Percentiles rank a stretch among this genome's conserved stretches.
Evolutionary conservation across 2,329 filamentous ascomycete species (phyloP).

Genomic region (Metarhizium brunneum): DNA sequence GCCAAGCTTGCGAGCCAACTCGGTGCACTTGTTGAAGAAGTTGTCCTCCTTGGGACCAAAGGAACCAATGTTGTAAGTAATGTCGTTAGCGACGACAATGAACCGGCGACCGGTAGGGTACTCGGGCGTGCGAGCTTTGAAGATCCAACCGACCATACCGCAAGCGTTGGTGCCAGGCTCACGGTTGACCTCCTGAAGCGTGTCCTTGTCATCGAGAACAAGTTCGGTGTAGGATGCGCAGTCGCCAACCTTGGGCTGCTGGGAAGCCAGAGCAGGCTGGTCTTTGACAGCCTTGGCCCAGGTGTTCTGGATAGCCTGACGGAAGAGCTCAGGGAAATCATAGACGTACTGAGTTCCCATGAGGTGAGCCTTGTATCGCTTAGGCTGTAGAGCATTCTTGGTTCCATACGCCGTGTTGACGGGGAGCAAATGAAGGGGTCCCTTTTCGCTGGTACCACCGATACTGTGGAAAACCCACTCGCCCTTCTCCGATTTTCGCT

Average conservation of each 20-base stretch:
- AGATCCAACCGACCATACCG: conserved; percentile 98
- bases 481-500: conserved; percentile 95
- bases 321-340: conserved; percentile 98
- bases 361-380: conserved; percentile 97
- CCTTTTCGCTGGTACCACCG: conserved; percentile 88
- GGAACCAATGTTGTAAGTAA: conserved; percentile 97
- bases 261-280: conserved; percentile 64
- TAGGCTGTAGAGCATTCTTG: conserved; percentile 97
- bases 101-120: conserved; percentile 89
- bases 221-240: conserved; percentile 93
- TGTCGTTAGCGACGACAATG: conserved; percentile 96
- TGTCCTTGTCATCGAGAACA: conserved; percentile 89
- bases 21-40: conserved; percentile 99
- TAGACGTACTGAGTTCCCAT: conserved; percentile 99
- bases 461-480: conserved; percentile 99
- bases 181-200: conserved; percentile 83
- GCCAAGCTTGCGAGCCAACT: conserved; percentile 85
- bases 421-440: conserved; percentile 85
- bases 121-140: conserved; percentile 89
- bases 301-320: conserved; percentile 92
- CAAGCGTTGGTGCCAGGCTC: conserved; percentile 92
- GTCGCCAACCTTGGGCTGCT: conserved; percentile 76
- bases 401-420: conserved; percentile 91
- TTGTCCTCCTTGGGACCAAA: conserved; percentile 95
- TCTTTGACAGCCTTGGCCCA: conserved; percentile 72